A percentile compares a stretch with the other conserved stretches of the same genome.
phyloP scores from a whole-genome alignment of 331 rosid species.

The Erythrophleum ivorense region DNA sequence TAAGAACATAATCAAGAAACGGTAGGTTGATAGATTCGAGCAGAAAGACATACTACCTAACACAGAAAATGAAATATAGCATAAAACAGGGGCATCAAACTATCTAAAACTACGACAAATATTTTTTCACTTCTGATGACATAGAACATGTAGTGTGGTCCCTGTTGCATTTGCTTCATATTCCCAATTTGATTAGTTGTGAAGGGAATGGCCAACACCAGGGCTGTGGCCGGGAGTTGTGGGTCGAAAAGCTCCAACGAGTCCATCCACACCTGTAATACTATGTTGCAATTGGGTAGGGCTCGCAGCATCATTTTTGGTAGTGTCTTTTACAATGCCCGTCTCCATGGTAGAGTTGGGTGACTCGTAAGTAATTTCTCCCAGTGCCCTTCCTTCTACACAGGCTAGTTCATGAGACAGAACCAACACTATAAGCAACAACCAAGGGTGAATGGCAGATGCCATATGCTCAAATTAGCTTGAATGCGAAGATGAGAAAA shows the following conservation, averaged over 20 bases:
- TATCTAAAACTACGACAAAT: too few relatives aligned
- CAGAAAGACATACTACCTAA: not conserved
- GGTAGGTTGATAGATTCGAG: not conserved
- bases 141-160: not conserved
- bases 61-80: constrained; percentile 30
- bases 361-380: not conserved
- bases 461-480: too few relatives aligned
- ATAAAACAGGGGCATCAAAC: too few relatives aligned
- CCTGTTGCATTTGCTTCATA: not conserved
- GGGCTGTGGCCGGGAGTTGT: constrained; percentile 61
- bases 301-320: too few relatives aligned
- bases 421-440: too few relatives aligned
- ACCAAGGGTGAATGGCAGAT: too few relatives aligned
- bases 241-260: constrained; percentile 63
- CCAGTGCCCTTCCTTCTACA: constrained; percentile 44
- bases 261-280: constrained; percentile 13
- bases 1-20: not conserved
- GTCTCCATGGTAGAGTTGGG: not conserved
- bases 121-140: not conserved
- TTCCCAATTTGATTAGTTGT: constrained; percentile 16
- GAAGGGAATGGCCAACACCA: constrained; percentile 51
- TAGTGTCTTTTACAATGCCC: too few relatives aligned
- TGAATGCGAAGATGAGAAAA: too few relatives aligned
- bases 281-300: too few relatives aligned
- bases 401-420: not conserved